These are phyloP conservation scores for Aspergillus biplanus DNA, from an alignment of 495 filamentous ascomycete genomes.

Conservation along the genomic window DNA sequence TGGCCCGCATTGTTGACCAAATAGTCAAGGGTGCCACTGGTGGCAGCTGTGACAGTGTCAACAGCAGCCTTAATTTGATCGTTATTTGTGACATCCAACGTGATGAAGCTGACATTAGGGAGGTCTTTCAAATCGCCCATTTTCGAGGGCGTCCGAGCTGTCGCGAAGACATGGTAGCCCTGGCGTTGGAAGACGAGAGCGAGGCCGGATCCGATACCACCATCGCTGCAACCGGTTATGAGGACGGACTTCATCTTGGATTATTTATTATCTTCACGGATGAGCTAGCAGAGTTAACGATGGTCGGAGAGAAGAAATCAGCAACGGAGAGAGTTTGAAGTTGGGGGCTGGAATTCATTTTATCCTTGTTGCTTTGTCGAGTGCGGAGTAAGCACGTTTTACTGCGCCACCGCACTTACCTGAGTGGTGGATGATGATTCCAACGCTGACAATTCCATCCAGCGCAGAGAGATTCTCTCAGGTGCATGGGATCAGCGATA, in stretches of 20 bases:
- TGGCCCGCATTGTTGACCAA: conserved; percentile 61
- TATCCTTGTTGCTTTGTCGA: too few species aligned
- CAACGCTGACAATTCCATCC: too few species aligned
- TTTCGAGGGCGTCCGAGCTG: conserved; percentile 50
- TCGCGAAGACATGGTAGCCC: conserved; percentile 60
- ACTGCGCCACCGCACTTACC: too few species aligned
- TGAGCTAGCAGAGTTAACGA: too few species aligned
- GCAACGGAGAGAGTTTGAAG: too few species aligned
- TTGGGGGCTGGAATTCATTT: too few species aligned
- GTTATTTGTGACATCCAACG: conserved; percentile 31
- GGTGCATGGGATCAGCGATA: too few species aligned
- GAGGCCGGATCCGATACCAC: conserved; percentile 59
- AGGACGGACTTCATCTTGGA: conserved; percentile 30
- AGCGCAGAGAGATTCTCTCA: too few species aligned
- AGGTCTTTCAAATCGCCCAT: conserved; percentile 28
- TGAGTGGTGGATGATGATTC: too few species aligned
- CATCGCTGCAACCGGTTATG: conserved; percentile 54
- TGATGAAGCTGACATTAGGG: conserved; percentile 19
- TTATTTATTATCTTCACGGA: neutral
- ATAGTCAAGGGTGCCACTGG: conserved; percentile 42
- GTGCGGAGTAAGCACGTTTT: too few species aligned
- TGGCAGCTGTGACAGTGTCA: conserved; percentile 22
- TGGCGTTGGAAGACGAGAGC: conserved; percentile 51
- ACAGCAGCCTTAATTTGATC: conserved; percentile 43
- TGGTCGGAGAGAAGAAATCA: too few species aligned